Evolutionary conservation across 371 early-diverging fungal species (phyloP).

Genomic region (Mucor velutinosus): DNA sequence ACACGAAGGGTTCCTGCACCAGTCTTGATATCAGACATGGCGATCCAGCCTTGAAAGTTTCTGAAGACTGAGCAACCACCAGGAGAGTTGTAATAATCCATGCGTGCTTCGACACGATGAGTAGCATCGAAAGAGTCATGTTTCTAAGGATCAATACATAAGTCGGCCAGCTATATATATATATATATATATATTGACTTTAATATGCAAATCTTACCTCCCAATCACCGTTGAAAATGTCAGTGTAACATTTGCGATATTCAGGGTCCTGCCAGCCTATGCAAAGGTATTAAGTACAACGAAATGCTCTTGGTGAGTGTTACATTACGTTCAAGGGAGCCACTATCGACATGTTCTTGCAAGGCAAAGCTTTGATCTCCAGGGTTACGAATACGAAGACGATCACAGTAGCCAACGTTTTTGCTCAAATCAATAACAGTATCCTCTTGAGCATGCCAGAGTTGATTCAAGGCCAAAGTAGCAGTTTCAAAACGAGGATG

Average conservation of each 20-base stretch:
- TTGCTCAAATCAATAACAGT: conserved; percentile 34
- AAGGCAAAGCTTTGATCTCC: conserved; percentile 35
- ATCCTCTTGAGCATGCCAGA: conserved; percentile 35
- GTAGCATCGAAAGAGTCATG: conserved; percentile 48
- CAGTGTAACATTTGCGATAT: conserved; percentile 27
- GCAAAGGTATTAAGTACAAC: neutral
- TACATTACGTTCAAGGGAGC: conserved; percentile 33
- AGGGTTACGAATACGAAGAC: conserved; percentile 38
- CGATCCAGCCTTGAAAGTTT: conserved; percentile 49
- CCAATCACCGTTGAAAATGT: conserved; percentile 28
- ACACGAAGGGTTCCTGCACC: conserved; percentile 43
- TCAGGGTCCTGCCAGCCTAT: conserved; percentile 31
- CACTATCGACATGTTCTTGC: conserved; percentile 44
- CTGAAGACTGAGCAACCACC: conserved; percentile 49
- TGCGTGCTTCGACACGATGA: conserved; percentile 39
- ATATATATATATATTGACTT: too few relatives aligned
- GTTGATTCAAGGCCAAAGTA: conserved; percentile 32
- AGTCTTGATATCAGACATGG: conserved; percentile 35
- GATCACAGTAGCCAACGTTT: conserved; percentile 44
- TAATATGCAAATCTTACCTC: conserved; percentile 12
- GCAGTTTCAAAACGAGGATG: conserved; percentile 34
- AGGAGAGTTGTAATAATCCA: conserved; percentile 39
- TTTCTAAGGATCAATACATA: neutral
- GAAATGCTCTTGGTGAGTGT: neutral
- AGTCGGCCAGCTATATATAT: neutral